Base-by-base conservation (phyloP, 331 rosid genomes). In the Malus hybrid region DNA sequence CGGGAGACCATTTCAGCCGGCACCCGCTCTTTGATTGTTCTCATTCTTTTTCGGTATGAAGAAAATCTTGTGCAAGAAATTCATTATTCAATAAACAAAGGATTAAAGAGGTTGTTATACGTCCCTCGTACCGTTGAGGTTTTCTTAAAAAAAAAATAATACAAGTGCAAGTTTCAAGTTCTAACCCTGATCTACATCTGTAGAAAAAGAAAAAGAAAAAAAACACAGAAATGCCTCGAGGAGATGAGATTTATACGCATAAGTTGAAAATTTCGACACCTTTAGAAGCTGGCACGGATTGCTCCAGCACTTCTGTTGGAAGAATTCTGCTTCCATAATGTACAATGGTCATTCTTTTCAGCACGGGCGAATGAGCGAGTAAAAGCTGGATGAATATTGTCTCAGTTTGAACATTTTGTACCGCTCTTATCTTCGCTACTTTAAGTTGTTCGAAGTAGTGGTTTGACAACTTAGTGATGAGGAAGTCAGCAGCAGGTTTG, bases 321-420 rank as follows among this genome's bases (percentile, higher is more conserved):
- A 72, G 10, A 44, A 34, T 72, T 66, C 16, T 44, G 19, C 53
- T n/a, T n/a, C 56, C 22, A 0, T 71, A 72, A 24, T 56, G 52
- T 7, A 48, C 66, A 12, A 76, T 7, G 26, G 60, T 66, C 70
- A 76, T 14, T 12, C 15, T 28, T 76, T 81, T 50, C 0, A 81
- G 81, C 76, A 26, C 32, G 0, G 75, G 81, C 1, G 81, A 81
- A 42, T 28, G 64, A 50, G 57, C 75, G 70, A 71, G 77, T 30
- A 66, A 46, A 13, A 33, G 61, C 75, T 57, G 36, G 50, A 77
- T 18, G 20, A 66, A 68, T n/a, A 57, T 24, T 29, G 33, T 44
- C 36, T 57, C 78, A 18, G 34, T 22, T 26, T 10, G 5, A 12
- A 58, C 24, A 12, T 36, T 26, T 15, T 20, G 19, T 13, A 55